Percentiles rank a stretch among this genome's conserved stretches.
phyloP scores from a whole-genome alignment of 148 eudicot species.

The Fallopia convolvulus region DNA sequence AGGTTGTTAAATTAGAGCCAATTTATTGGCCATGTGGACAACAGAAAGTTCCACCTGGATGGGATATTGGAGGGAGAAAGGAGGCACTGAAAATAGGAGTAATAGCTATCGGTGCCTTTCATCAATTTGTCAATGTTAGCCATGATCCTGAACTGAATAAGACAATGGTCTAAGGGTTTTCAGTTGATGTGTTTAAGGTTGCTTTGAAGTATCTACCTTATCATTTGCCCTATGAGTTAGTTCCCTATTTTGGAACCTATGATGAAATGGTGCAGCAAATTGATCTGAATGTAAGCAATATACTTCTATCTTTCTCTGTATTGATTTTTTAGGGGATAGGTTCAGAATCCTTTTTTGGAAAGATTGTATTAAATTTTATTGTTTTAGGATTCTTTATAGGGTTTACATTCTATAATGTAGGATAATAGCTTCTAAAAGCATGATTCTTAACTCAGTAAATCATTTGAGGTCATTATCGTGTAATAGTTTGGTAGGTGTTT shows the following conservation, averaged over 20 bases:
- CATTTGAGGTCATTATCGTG: too few species aligned
- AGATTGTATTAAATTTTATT: too few species aligned
- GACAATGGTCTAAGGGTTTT: conserved; percentile 27
- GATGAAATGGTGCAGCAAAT: background rate
- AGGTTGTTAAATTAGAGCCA: conserved; percentile 12
- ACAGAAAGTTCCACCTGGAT: conserved; percentile 24
- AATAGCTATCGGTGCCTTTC: conserved; percentile 34
- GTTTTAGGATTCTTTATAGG: too few species aligned
- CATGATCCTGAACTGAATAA: conserved; percentile 16
- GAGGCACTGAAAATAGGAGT: conserved; percentile 34
- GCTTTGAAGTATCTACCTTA: conserved; percentile 25
- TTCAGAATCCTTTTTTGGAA: too few species aligned
- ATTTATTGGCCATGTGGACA: conserved; percentile 37
- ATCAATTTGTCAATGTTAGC: conserved; percentile 35
- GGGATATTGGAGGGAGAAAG: conserved; percentile 12
- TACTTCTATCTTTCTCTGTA: background rate
- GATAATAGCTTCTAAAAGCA: too few species aligned
- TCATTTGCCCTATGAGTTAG: conserved; percentile 20
- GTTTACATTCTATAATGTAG: too few species aligned
- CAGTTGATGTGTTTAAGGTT: conserved; percentile 34
- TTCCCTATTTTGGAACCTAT: conserved; percentile 28
- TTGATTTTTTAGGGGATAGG: too few species aligned
- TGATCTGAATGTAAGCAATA: background rate
- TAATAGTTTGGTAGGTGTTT: too few species aligned
- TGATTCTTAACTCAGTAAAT: too few species aligned